phyloP scores from a whole-genome alignment of 441 rosid genomes.

The Raphanus hybrid region DNA sequence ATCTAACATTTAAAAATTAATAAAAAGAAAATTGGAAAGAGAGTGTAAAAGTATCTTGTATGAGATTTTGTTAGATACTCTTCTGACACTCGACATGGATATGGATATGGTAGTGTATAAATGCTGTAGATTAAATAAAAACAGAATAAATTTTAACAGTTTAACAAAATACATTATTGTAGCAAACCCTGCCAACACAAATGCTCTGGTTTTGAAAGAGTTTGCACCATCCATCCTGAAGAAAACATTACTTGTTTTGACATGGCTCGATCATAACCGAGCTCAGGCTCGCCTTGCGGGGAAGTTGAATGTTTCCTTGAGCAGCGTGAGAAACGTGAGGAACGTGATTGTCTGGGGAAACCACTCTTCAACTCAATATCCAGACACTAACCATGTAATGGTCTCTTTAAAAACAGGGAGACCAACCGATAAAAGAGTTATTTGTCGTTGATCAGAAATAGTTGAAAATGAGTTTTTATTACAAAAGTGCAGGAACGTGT shows the following conservation, averaged over 20 bases:
- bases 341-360: slow-evolving; percentile 90
- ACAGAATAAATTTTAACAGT: too few species aligned
- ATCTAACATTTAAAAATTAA: too few species aligned
- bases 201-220: slow-evolving; percentile 76
- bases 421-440: slow-evolving; percentile 49
- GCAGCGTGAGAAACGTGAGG: slow-evolving; percentile 72
- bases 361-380: slow-evolving; percentile 90
- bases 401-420: slow-evolving; percentile 47
- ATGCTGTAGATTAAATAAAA: too few species aligned
- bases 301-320: slow-evolving; percentile 58
- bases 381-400: slow-evolving; percentile 76
- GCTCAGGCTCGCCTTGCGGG: slow-evolving; percentile 74
- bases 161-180: slow-evolving; percentile 27
- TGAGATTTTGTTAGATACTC: too few species aligned
- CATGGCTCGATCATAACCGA: slow-evolving; percentile 83
- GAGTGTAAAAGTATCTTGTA: too few species aligned
- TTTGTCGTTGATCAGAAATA: slow-evolving; percentile 56
- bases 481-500: slow-evolving; percentile 70
- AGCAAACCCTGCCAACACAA: slow-evolving; percentile 94
- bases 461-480: slow-evolving; percentile 70
- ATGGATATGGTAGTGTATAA: too few species aligned
- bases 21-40: too few species aligned
- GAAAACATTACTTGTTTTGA: slow-evolving; percentile 79
- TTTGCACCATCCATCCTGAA: slow-evolving; percentile 80
- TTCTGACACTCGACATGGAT: too few species aligned